Conservation (phyloP, 305 asterid species). For the Coffea humblotiana region DNA sequence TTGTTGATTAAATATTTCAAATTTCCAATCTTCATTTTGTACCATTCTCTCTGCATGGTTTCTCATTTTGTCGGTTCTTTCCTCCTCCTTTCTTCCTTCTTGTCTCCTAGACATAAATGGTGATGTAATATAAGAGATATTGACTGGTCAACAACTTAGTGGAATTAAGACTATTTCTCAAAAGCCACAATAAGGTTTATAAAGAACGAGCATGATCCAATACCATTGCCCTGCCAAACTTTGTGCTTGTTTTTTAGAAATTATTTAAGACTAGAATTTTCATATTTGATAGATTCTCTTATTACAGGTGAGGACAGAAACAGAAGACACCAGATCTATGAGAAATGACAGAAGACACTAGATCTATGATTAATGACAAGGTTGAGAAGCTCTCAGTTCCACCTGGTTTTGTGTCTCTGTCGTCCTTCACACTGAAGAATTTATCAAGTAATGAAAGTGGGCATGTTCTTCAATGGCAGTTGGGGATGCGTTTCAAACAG, state of each 20-base stretch:
- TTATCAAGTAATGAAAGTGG: constrained; percentile 23
- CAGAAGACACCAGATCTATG: not conserved
- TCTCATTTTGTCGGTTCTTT: not conserved
- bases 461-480: constrained; percentile 23
- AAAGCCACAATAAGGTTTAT: not conserved
- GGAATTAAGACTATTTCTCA: not conserved
- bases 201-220: not conserved
- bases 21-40: not conserved
- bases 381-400: constrained; percentile 34
- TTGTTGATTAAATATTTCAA: not conserved
- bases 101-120: not conserved
- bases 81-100: not conserved
- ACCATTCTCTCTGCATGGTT: not conserved
- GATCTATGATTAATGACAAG: not conserved
- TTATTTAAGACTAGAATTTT: not conserved
- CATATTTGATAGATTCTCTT: not conserved
- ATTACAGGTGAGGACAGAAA: constrained; percentile 23
- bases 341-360: not conserved
- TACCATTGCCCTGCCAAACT: not conserved
- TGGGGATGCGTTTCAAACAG: constrained; percentile 24
- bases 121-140: not conserved
- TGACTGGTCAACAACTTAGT: not conserved
- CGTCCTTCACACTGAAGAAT: constrained; percentile 54
- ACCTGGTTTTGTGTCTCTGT: constrained; percentile 72
- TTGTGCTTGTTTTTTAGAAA: not conserved